Evolutionary conservation across 345 rosid genomes (phyloP).

Genomic region (Mangifera indica): DNA sequence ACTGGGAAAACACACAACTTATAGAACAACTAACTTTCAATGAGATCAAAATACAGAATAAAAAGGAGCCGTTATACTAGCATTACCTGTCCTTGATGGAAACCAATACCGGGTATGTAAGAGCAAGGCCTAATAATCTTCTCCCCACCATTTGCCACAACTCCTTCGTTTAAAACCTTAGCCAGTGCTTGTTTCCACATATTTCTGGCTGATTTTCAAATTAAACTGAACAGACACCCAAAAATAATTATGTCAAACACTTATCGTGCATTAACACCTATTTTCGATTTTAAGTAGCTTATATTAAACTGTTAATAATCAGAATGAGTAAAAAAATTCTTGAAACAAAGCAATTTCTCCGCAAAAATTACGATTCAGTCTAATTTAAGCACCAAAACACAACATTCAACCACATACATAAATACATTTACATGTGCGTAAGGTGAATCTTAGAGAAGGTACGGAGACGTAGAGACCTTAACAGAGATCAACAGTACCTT

Average conservation of each 20-base stretch:
- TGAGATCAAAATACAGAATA: background rate
- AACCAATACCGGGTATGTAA: conserved; percentile 27
- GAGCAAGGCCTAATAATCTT: conserved; percentile 40
- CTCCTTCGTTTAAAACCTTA: conserved; percentile 30
- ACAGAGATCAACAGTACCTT: no score
- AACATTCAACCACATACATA: no score
- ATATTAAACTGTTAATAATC: no score
- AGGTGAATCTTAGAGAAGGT: no score
- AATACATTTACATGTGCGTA: no score
- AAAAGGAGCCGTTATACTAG: background rate
- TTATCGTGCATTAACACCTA: conserved; percentile 3
- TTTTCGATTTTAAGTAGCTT: background rate
- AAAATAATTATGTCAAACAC: conserved; percentile 14
- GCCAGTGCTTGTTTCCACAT: conserved; percentile 55
- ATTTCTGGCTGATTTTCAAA: conserved; percentile 9
- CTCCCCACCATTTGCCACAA: conserved; percentile 28
- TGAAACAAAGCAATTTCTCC: no score
- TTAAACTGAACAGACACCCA: background rate
- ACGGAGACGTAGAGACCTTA: no score
- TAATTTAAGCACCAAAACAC: no score
- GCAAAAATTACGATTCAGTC: no score
- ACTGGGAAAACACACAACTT: background rate
- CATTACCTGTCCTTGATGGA: conserved; percentile 52
- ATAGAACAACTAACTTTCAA: background rate
- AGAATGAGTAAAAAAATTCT: no score